Percentiles rank a stretch among this genome's conserved stretches.
Evolutionary conservation across 768 basidiomycete species (phyloP).

Genomic region (Lentinus brumalis): DNA sequence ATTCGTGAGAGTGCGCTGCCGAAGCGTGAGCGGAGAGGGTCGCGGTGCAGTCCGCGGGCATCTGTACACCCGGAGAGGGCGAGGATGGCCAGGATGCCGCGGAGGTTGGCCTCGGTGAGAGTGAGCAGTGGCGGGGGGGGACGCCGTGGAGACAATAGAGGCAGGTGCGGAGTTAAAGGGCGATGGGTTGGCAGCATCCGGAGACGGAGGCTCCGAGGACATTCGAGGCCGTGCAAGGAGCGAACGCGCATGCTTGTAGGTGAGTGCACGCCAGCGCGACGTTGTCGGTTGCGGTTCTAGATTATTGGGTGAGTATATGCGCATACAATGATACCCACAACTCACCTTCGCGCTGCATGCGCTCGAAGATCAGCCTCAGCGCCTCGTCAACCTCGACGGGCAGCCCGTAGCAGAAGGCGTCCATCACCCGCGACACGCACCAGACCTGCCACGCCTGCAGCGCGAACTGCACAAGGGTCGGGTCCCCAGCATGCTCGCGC

Average conservation of each 20-base stretch:
- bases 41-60: conserved; percentile 29
- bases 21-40: conserved; percentile 32
- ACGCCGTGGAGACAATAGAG: conserved; percentile 17
- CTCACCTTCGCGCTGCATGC: conserved; percentile 35
- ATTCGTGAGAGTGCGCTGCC: conserved; percentile 32
- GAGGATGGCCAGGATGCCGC: conserved; percentile 37
- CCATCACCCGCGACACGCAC: conserved; percentile 34
- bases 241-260: conserved; percentile 32
- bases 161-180: conserved; percentile 24
- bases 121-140: conserved; percentile 15
- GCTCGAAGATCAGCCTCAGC: conserved; percentile 30
- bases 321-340: neutral
- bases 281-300: conserved; percentile 39
- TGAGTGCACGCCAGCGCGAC: conserved; percentile 39
- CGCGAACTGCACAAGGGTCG: conserved; percentile 39
- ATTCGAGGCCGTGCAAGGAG: conserved; percentile 16
- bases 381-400: conserved; percentile 33
- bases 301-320: neutral
- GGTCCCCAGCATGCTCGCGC: conserved; percentile 33
- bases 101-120: conserved; percentile 27
- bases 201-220: conserved; percentile 13
- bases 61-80: conserved; percentile 34
- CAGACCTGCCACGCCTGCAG: conserved; percentile 40
- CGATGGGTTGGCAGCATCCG: conserved; percentile 24
- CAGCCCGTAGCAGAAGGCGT: conserved; percentile 36